Conservation (phyloP, 495 filamentous ascomycete genomes). For the Zalerion maritima region DNA sequence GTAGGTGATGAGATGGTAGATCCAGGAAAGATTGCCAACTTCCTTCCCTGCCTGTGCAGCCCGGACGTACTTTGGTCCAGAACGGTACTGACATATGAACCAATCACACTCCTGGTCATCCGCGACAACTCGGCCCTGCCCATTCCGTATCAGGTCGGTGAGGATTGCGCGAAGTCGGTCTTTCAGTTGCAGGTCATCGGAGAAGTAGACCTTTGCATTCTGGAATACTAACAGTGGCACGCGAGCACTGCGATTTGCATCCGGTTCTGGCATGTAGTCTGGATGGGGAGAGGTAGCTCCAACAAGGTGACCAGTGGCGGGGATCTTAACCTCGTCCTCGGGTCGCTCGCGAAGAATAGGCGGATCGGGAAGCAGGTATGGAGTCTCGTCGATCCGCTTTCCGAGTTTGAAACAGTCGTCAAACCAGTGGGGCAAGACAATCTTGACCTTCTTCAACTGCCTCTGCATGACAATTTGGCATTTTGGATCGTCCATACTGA, state of each 20-base stretch:
- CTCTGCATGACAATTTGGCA: constrained; percentile 48
- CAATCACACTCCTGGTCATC: constrained; percentile 59
- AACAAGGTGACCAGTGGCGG: constrained; percentile 45
- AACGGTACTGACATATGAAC: constrained; percentile 76
- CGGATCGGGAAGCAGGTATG: constrained; percentile 78
- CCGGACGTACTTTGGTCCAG: constrained; percentile 60
- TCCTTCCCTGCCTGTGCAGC: constrained; percentile 62
- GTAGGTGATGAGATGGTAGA: constrained; percentile 79
- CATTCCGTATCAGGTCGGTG: constrained; percentile 47
- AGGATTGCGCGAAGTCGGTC: constrained; percentile 50
- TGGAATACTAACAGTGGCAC: constrained; percentile 47
- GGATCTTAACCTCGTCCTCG: constrained; percentile 38
- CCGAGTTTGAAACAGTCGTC: constrained; percentile 91
- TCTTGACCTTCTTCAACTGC: constrained; percentile 53
- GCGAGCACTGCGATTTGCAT: constrained; percentile 18
- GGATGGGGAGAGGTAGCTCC: constrained; percentile 61
- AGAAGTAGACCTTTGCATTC: constrained; percentile 48
- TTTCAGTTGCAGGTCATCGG: constrained; percentile 54
- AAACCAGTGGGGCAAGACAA: constrained; percentile 97
- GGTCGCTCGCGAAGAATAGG: constrained; percentile 49
- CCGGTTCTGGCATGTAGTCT: constrained; percentile 30
- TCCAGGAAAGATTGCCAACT: constrained; percentile 85
- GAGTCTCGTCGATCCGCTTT: constrained; percentile 69
- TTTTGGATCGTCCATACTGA: constrained; percentile 59
- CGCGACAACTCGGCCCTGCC: constrained; percentile 53